Base-by-base conservation (phyloP, 2,329 filamentous ascomycete species). In the Cladorrhinum sp. region DNA sequence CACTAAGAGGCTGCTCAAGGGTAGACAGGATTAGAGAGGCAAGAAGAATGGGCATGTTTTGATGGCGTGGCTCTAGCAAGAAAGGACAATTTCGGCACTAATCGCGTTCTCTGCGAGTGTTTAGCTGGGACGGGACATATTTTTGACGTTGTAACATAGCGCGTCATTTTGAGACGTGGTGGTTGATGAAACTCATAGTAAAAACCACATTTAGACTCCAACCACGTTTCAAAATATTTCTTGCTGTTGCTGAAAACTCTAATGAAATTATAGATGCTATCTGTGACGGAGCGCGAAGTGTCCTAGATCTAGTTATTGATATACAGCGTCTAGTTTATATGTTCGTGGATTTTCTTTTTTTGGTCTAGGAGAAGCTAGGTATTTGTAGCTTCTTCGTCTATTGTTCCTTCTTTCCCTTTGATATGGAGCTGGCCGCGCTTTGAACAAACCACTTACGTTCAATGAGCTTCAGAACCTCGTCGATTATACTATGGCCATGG, bases 1-100 rank as follows among this genome's bases (percentile, higher is more conserved):
- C 66, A 98, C 95, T 73, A 97, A 98, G 89, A 86, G 95, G 76
- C 86, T 99, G 87, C 82, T 99, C 77, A 98, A 98, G 87, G 93
- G 93, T 74, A 87, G 93, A 82, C 94, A 98, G 81, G 94, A 98
- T 76, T 93, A 91, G 74, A 70, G 33, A 60, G 42, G 46, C 50
- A 56, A 18, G 61, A 36, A 52, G 28, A 28, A 42, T 21, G 30
- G 42, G 28, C 21, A 9, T 16, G 33, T 36, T 42, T 42, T 55
- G 20, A 20, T 24, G 16, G 26, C 4, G 28, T 51, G 12, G 21
- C 28, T 26, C 9, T 21, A 30, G 33, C 14, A 59, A 21, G 39
- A 18, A 23, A 33, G 20, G 21, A 51, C 28, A 21, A 21, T 16
- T 46, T 21, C 26, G 50, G n/a, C 42, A 46, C 6, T 7, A 16